phyloP scores from a whole-genome alignment of 208 protist species.

The Leishmania mexicana region DNA sequence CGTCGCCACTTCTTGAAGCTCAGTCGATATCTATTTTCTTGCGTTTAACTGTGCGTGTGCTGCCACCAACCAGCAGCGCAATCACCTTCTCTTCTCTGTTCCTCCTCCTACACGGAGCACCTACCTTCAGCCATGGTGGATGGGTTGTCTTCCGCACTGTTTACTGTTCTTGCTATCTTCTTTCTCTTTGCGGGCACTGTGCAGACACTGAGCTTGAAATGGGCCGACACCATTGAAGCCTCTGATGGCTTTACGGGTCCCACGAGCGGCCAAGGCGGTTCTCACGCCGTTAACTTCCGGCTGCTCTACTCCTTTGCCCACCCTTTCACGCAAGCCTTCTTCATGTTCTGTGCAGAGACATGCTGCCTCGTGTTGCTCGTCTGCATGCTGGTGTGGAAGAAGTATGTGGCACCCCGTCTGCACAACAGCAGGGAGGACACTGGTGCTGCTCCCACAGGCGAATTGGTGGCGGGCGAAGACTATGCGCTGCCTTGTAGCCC shows the following conservation, averaged over 20 bases:
- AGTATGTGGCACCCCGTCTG: constrained; percentile 19
- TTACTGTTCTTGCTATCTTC: constrained; percentile 25
- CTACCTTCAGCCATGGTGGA: constrained; percentile 1
- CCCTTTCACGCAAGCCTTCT: constrained; percentile 80
- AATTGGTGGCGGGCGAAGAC: constrained; percentile 38
- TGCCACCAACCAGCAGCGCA: background rate
- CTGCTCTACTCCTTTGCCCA: constrained; percentile 67
- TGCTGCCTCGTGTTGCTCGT: constrained; percentile 65
- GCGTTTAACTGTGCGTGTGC: background rate
- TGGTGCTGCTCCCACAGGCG: background rate
- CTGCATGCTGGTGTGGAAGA: constrained; percentile 30
- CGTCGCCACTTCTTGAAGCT: background rate
- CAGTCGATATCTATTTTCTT: background rate
- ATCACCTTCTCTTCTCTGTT: background rate
- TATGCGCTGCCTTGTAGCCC: constrained; percentile 55
- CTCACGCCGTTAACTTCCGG: constrained; percentile 11
- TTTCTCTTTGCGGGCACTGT: constrained; percentile 64
- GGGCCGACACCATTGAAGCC: constrained; percentile 42
- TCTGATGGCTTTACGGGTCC: constrained; percentile 33
- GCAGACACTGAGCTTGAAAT: constrained; percentile 66
- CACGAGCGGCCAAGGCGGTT: background rate
- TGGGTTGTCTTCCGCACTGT: background rate
- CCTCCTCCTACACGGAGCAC: background rate
- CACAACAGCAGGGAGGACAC: background rate
- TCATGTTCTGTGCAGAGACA: constrained; percentile 86